Evolutionary conservation across 2,329 filamentous ascomycete genomes (phyloP), one percentile per base, ranked within the genome.

Genomic region (Fusarium haematococcum): DNA sequence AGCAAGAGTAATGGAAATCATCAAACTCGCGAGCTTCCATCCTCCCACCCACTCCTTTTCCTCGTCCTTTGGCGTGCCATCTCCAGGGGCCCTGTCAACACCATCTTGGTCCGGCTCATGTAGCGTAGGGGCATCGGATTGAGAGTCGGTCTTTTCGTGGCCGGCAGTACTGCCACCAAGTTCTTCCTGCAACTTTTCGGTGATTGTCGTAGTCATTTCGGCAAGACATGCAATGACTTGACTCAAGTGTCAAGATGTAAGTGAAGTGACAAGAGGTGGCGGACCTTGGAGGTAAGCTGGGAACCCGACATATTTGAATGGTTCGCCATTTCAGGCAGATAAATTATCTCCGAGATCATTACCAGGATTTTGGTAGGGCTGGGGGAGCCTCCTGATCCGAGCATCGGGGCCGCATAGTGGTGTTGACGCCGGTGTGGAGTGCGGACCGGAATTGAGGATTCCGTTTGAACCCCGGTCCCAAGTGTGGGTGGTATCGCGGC

Each of bases 1-100:
- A 9, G 83, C 83, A 5, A 86, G 69, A 0, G 85, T 86, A 16
- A 88, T 76, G 3, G 80, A 79, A 20, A 70, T 69, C 67, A 85
- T 81, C 56, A 82, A 78, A 30, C 83, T 78, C 60, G 79, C 74
- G 33, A 85, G 77, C 58, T 80, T 82, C 76, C 76, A 80, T 8
- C 79, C 79, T 6, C 63, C 70, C 6, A 80, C 50, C 63, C 76
- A 78, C 48, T 74, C 64, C 20, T 76, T 27, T 7, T 73, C 63
- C 6, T 69, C 63, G 18, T 74, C 71, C 32, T 69, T 35, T 25
- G 69, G 50, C 13, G 48, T 13, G 4, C 50, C 61, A 30, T 65
- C 63, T 14, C 67, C 65, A 37, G 64, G 62, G 18, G 66, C 71
- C n/a, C 60, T 62, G 16, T 30, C 56, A 14, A 16, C 48, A 30